Base-by-base conservation (phyloP, 768 basidiomycete genomes). In the Serendipita sp. region DNA sequence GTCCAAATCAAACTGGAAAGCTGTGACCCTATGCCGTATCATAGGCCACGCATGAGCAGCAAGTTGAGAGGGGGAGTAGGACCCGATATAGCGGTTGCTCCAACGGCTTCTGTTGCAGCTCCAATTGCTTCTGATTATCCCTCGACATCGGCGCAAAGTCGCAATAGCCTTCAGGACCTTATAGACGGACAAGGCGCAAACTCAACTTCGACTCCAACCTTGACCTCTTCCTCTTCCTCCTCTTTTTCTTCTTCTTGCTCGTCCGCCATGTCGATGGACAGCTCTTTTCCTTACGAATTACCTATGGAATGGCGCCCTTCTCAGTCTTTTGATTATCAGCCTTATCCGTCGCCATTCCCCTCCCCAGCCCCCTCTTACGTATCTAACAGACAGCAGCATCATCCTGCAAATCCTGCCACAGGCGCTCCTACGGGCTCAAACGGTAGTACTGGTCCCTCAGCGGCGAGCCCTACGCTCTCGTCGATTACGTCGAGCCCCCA, bases 241-340 rank as follows among this genome's bases (percentile, higher is more conserved):
- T 40, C 40, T 40, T 40, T 13, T 40, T 40, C 40, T 40, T 40
- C 40, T 5, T 40, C 40, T 18, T 34, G 16, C 4, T 60, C 55
- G 16, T 36, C 33, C 29, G 16, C 55, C 55, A 29, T 36, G 55
- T 27, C 55, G 29, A 31, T 60, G 29, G 55, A 60, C 16, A 29
- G 27, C 55, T 60, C 55, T 60, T 60, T 60, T 60, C 33, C 55
- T 8, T 60, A 60, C 33, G 55, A 60, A 18, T 34, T 60, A 10
- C 55, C 55, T 33, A 60, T 60, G 55, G 55, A 60, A n/a, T 60
- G 55, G 55, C 55, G 55, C 10, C 55, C 55, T 37, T 27, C 55
- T 34, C 55, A 60, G 29, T 27, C 16, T 60, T 60, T 37, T 33
- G 55, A 60, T 33, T 60, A 60, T 60, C 55, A 60, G 55, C 55